phyloP scores from a whole-genome alignment of 1,139 yeast species.

The Nakaseomyces sp. region DNA sequence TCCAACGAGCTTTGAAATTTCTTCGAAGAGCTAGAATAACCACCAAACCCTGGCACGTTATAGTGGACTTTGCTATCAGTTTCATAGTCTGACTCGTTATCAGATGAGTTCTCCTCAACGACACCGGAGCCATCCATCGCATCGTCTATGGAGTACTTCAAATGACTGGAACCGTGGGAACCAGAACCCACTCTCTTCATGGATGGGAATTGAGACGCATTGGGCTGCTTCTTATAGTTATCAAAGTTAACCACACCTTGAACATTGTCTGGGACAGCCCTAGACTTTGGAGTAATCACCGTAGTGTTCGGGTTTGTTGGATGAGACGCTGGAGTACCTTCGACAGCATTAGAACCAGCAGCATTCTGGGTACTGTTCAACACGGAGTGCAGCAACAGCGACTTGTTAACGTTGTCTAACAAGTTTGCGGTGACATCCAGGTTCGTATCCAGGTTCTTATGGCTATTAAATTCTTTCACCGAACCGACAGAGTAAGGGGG shows the following conservation, averaged over 20 bases:
- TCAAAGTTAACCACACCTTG: slow-evolving; percentile 26
- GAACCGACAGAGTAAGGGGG: slow-evolving; percentile 10
- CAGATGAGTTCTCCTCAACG: slow-evolving; percentile 5
- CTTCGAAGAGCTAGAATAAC: slow-evolving; percentile 47
- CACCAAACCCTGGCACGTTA: slow-evolving; percentile 64
- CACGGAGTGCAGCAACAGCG: slow-evolving; percentile 17
- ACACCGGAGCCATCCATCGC: slow-evolving; percentile 14
- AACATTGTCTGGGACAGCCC: slow-evolving; percentile 25
- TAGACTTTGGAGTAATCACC: slow-evolving; percentile 29
- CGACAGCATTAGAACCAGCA: slow-evolving; percentile 8
- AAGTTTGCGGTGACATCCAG: slow-evolving; percentile 18
- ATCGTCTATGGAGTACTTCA: slow-evolving; percentile 7
- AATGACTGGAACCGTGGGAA: slow-evolving; percentile 1
- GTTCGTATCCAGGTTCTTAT: slow-evolving; percentile 8
- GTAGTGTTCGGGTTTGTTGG: slow-evolving; percentile 12
- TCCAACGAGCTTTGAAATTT: slow-evolving; percentile 39
- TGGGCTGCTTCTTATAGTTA: slow-evolving; percentile 19
- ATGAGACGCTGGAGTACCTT: slow-evolving; percentile 10
- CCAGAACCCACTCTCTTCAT: slow-evolving; percentile 19
- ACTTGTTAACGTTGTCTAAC: slow-evolving; percentile 21
- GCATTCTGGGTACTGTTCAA: slow-evolving; percentile 18
- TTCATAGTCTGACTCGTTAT: slow-evolving; percentile 15
- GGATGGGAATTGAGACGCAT: slow-evolving; percentile 18
- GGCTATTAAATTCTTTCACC: background rate
- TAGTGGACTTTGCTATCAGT: slow-evolving; percentile 17